Evolutionary conservation across 2,329 filamentous ascomycete species (phyloP), one percentile per base, ranked within the genome.

Genomic region (Nigrospora osmanthi): DNA sequence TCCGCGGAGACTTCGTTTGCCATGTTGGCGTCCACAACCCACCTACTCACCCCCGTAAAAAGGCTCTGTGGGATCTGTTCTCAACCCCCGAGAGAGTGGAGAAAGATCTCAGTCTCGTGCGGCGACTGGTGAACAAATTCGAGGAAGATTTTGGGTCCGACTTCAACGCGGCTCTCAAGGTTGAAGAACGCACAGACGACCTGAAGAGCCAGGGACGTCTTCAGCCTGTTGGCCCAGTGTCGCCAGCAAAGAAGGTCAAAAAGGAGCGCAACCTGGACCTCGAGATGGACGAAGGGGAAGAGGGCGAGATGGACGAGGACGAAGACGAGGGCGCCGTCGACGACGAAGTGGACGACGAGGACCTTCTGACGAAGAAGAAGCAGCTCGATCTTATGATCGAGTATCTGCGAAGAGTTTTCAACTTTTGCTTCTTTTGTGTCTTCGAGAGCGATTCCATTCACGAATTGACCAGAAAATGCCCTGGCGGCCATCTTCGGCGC

Each of bases 371-470:
- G 35, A 93, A 95, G 74, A 97, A 97, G 78, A 97, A 98, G 73
- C 90, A 93, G 59, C 80, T 98, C 41, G 93, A 98, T 66, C 74
- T 98, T 33, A 76, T 95, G 64, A 93, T 97, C 43, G 93, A 98
- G 68, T 98, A 98, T 63, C 76, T 98, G 48, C 89, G 93, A 43
- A 84, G 93, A 14, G 93, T 98, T 43, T 95, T 94, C 75, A 96
- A 93, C 68, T 97, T 98, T 69, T 98, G 93, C 71, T 96, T 98
- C 73, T 98, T 97, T 72, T 98, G 93, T 63, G 94, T 98, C 6
- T 97, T 98, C 55, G 93, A 98, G 67, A 93, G 89, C 59, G 93
- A 98, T 64, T 97, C 91, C 0, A 84, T 97, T 17, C 93, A 98
- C 59, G 93, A 98, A 67, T 74, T 98, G 53, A 90, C 88, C 35